phyloP scores from a whole-genome alignment of 2,329 filamentous ascomycete species.

The Alternaria infectoria region DNA sequence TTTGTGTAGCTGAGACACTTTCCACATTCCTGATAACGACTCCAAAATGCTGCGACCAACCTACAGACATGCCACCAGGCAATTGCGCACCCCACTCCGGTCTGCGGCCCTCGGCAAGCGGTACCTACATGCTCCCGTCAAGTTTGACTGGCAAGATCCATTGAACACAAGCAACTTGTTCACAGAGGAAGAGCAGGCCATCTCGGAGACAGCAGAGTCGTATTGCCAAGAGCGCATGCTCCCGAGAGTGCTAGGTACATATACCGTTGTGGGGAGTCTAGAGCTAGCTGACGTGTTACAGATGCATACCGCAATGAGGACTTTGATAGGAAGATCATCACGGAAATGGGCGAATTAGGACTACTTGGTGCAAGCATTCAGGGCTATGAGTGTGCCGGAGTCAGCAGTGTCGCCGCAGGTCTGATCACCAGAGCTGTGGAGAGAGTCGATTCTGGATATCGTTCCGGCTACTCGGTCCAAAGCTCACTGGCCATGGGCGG shows the following conservation, averaged over 20 bases:
- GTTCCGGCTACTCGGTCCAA: conserved; percentile 92
- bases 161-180: conserved; percentile 75
- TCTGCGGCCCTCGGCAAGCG: conserved; percentile 45
- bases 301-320: conserved; percentile 86
- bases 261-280: not conserved
- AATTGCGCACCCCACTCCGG: conserved; percentile 40
- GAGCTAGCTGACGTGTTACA: conserved; percentile 44
- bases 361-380: conserved; percentile 84
- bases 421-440: conserved; percentile 90
- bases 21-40: not conserved
- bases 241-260: conserved; percentile 80
- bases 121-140: conserved; percentile 50
- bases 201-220: conserved; percentile 86
- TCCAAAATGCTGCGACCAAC: conserved; percentile 54
- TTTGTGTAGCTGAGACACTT: not conserved
- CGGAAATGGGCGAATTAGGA: conserved; percentile 93
- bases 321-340: conserved; percentile 83
- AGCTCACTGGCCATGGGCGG: conserved; percentile 93
- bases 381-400: conserved; percentile 87
- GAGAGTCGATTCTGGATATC: conserved; percentile 87
- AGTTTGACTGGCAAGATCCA: conserved; percentile 93
- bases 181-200: conserved; percentile 89
- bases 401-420: conserved; percentile 85
- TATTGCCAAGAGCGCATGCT: conserved; percentile 92
- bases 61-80: conserved; percentile 49